Conservation (phyloP, 108 stramenopile species). For the Nannochloropsis oceanica region DNA sequence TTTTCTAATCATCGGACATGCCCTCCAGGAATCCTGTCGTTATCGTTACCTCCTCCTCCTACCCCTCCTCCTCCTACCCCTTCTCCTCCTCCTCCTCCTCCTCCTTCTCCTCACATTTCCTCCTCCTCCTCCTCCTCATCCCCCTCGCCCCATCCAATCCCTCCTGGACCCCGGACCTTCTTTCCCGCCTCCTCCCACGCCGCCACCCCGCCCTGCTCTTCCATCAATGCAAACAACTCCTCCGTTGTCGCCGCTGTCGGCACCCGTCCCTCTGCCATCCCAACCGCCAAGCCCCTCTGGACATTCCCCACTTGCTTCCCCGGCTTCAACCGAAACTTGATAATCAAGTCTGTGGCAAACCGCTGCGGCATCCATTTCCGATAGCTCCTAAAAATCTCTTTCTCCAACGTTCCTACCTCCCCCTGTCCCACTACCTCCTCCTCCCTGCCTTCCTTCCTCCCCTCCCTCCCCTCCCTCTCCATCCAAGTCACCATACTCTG, state of each 20-base stretch:
- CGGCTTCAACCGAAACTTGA: neutral
- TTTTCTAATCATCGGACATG: too few species aligned
- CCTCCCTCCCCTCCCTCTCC: neutral
- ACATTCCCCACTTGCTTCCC: neutral
- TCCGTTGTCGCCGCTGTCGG: neutral
- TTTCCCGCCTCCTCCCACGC: neutral
- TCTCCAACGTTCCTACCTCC: neutral
- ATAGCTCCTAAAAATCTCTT: neutral
- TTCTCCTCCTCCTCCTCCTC: neutral
- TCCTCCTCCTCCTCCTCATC: neutral
- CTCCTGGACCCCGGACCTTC: neutral
- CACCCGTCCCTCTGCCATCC: neutral
- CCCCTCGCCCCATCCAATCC: neutral
- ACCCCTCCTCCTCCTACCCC: neutral
- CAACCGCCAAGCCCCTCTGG: neutral
- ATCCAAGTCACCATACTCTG: neutral
- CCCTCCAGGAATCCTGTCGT: too few species aligned
- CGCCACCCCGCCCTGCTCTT: neutral
- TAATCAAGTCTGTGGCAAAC: neutral
- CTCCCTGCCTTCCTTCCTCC: neutral
- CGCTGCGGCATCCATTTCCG: neutral
- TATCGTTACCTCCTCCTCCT: too few species aligned
- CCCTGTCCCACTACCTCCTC: neutral
- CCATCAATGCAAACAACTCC: neutral
- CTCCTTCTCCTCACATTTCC: neutral